phyloP scores from a whole-genome alignment of 129 eudicot genomes.

The Cynara cardunculus region DNA sequence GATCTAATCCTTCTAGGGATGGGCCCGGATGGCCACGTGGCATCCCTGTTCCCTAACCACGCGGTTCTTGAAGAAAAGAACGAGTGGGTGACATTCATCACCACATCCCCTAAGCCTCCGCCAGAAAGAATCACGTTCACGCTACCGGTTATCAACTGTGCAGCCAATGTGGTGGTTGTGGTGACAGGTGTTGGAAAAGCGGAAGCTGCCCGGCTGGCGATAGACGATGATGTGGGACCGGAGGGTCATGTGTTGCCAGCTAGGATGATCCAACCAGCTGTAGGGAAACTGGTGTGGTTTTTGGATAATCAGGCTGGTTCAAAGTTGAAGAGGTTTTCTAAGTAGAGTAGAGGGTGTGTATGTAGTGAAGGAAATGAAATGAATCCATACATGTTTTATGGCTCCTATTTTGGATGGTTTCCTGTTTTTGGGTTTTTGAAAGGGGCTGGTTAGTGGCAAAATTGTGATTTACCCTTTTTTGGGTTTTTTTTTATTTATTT shows the following conservation, averaged over 20 bases:
- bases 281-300: slow-evolving; percentile 90
- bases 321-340: slow-evolving; percentile 46
- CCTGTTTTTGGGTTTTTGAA: slow-evolving; percentile 26
- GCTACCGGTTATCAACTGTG: slow-evolving; percentile 78
- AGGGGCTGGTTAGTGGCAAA: slow-evolving; percentile 27
- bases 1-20: slow-evolving; percentile 72
- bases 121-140: slow-evolving; percentile 86
- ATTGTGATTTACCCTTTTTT: slow-evolving; percentile 22
- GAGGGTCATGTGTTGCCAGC: slow-evolving; percentile 59
- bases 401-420: slow-evolving; percentile 9
- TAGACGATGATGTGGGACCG: slow-evolving; percentile 39
- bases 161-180: slow-evolving; percentile 75
- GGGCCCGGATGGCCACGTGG: slow-evolving; percentile 90
- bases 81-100: slow-evolving; percentile 76
- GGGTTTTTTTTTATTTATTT: not conserved
- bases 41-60: slow-evolving; percentile 78
- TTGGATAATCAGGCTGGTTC: slow-evolving; percentile 74
- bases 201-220: slow-evolving; percentile 56
- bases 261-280: slow-evolving; percentile 62
- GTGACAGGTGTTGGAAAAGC: slow-evolving; percentile 70
- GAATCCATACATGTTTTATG: slow-evolving; percentile 16
- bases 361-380: slow-evolving; percentile 25
- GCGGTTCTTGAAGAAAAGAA: slow-evolving; percentile 53
- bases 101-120: slow-evolving; percentile 76
- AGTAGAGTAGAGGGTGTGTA: slow-evolving; percentile 32